phyloP scores from a whole-genome alignment of 2,329 filamentous ascomycete genomes.

The Ascochyta rabiei region DNA sequence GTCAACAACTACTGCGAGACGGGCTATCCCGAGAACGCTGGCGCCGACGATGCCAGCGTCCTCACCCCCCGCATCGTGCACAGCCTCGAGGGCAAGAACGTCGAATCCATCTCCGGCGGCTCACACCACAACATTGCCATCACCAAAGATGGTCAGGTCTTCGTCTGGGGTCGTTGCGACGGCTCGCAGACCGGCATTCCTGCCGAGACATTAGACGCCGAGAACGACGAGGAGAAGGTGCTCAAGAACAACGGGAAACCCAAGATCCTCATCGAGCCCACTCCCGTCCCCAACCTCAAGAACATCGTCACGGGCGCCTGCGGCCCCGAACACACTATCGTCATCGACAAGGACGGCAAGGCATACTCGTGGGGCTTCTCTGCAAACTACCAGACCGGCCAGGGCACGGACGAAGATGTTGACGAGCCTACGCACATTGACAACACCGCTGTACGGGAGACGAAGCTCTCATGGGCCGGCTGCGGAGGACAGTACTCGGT shows the following conservation, averaged over 20 bases:
- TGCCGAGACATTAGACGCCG: conserved; percentile 31
- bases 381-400: conserved; percentile 79
- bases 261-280: conserved; percentile 74
- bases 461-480: conserved; percentile 77
- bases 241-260: conserved; percentile 64
- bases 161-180: conserved; percentile 67
- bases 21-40: conserved; percentile 67
- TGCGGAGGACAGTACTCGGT: conserved; percentile 86
- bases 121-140: conserved; percentile 74
- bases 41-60: conserved; percentile 73
- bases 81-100: conserved; percentile 66
- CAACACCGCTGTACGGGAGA: conserved; percentile 79
- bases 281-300: conserved; percentile 64
- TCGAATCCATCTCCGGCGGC: conserved; percentile 73
- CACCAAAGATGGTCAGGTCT: conserved; percentile 59
- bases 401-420: conserved; percentile 79
- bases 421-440: conserved; percentile 78
- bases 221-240: conserved; percentile 50
- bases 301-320: conserved; percentile 63
- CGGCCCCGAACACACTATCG: conserved; percentile 75
- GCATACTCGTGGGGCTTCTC: conserved; percentile 83
- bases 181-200: conserved; percentile 60
- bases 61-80: conserved; percentile 69
- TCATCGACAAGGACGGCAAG: conserved; percentile 70
- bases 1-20: conserved; percentile 87